These are phyloP conservation scores for Caloboletus firmus DNA, from an alignment of 1,284 basidiomycete species.

Conservation along the genomic window DNA sequence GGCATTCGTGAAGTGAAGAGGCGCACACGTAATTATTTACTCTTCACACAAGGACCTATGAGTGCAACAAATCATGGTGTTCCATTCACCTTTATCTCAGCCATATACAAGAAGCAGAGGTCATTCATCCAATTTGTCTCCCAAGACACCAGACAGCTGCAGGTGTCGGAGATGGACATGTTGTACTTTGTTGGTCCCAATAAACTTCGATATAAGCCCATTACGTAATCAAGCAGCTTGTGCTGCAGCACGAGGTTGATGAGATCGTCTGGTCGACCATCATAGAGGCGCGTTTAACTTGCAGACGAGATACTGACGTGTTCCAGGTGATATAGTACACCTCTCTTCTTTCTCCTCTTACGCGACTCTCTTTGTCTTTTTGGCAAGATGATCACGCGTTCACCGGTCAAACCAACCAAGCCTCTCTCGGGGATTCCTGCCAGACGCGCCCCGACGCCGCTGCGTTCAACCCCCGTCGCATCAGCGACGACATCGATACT, in stretches of 20 bases:
- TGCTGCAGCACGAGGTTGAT: conserved; percentile 3
- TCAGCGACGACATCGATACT: conserved; percentile 31
- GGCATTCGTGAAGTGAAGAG: conserved; percentile 20
- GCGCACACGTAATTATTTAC: not conserved
- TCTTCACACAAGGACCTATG: not conserved
- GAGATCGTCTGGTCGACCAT: conserved; percentile 13
- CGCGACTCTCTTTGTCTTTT: not conserved
- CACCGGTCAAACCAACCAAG: conserved; percentile 26
- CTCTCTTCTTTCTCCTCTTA: not conserved
- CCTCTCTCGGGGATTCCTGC: conserved; percentile 9
- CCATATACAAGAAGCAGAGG: not conserved
- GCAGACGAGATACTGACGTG: not conserved
- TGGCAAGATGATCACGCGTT: conserved; percentile 29
- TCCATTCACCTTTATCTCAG: not conserved
- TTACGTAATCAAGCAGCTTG: conserved; percentile 15
- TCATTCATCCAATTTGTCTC: not conserved
- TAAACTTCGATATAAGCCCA: not conserved
- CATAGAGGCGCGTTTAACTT: conserved; percentile 2
- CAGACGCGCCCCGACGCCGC: conserved; percentile 24
- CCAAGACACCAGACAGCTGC: no score
- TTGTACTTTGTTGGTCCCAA: no score
- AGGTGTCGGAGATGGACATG: not conserved
- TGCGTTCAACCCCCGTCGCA: conserved; percentile 18
- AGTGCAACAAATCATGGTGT: not conserved
- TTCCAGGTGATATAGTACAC: not conserved